phyloP scores from a whole-genome alignment of 257 asterid species.

The Solanum microdontum region DNA sequence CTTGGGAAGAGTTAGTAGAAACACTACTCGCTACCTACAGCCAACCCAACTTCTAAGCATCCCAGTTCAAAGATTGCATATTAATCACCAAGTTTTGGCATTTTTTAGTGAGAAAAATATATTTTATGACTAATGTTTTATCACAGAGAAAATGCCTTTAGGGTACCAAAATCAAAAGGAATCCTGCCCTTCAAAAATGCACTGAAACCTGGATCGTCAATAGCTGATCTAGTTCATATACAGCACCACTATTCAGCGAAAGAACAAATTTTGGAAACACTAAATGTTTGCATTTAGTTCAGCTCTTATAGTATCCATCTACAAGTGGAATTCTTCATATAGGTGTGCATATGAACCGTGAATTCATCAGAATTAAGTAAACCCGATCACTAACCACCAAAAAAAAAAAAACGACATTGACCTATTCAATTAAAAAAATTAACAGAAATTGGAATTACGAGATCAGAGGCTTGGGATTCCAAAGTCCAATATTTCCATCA shows the following conservation, averaged over 20 bases:
- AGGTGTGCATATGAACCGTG: not conserved
- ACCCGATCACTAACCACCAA: not conserved
- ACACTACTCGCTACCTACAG: not conserved
- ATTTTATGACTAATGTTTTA: not conserved
- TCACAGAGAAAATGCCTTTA: not conserved
- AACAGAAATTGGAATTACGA: constrained; percentile 27
- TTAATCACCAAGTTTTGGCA: not conserved
- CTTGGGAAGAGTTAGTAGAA: not conserved
- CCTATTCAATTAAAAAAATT: not conserved
- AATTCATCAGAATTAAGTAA: not conserved
- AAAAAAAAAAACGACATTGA: not conserved
- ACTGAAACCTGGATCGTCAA: not conserved
- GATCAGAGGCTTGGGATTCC: constrained; percentile 88
- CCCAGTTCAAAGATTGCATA: not conserved
- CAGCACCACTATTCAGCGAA: not conserved
- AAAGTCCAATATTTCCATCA: constrained; percentile 86
- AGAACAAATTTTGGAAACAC: not conserved
- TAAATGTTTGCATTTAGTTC: not conserved
- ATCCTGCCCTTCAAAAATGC: not conserved
- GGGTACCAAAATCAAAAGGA: not conserved
- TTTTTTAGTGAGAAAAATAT: not conserved
- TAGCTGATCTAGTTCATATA: not conserved
- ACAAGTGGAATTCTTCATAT: not conserved
- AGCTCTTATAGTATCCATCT: not conserved
- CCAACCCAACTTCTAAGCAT: not conserved